Percentiles rank a stretch among this genome's conserved stretches.
Conservation (phyloP, 2,329 filamentous ascomycete genomes). For the Colletotrichum nymphaeae region DNA sequence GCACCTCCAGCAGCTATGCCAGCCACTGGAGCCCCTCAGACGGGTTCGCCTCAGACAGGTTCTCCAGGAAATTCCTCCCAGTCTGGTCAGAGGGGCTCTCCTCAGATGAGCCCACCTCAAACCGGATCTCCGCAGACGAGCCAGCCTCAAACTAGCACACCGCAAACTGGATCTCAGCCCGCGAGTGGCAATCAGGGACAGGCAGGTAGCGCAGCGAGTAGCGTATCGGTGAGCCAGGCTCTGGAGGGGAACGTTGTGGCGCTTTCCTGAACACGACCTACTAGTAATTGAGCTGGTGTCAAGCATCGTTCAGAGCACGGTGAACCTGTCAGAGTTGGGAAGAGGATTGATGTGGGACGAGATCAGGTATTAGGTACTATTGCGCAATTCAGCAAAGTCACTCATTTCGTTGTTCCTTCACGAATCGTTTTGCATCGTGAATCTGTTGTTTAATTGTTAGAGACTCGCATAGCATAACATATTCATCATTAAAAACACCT, state of each 20-base stretch:
- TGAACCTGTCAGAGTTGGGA: background rate
- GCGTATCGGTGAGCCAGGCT: background rate
- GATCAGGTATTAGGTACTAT: background rate
- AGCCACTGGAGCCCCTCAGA: background rate
- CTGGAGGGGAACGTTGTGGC: background rate
- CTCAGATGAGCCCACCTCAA: background rate
- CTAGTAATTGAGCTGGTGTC: background rate
- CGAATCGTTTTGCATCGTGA: background rate
- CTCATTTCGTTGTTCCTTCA: background rate
- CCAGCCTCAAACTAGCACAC: no score
- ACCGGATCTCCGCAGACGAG: background rate
- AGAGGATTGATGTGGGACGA: background rate
- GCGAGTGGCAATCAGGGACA: background rate
- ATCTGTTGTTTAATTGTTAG: background rate
- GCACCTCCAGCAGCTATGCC: background rate
- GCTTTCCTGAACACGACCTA: background rate
- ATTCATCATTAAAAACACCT: background rate
- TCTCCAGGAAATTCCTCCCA: background rate
- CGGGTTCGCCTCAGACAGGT: no score
- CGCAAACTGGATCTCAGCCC: background rate
- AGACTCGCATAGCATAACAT: background rate
- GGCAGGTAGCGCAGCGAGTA: background rate
- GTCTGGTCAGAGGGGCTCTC: background rate
- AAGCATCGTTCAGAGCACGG: no score
- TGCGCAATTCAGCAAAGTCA: background rate